Base-by-base conservation (phyloP, 1,139 yeast species). In the Scheffersomyces illinoinensis region DNA sequence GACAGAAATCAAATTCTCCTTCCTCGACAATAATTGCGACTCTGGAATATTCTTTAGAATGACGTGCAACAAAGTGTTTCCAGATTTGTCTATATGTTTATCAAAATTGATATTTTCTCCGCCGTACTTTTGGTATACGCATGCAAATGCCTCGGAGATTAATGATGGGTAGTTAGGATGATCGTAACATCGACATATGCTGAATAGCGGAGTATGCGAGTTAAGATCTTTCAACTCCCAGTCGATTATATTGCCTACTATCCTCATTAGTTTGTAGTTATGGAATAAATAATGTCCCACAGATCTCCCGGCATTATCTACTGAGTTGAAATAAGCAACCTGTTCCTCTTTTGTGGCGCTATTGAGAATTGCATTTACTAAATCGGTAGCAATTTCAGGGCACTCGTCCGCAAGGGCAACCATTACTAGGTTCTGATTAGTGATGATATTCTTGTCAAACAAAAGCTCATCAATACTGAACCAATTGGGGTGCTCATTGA, bases 141-240 rank as follows among this genome's bases (percentile, higher is more conserved):
- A 77, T 0, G 70, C 64, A 58, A 90, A 82, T 0, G 87, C 85
- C 2, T 69, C 70, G 17, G 68, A 62, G 3, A 91, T 72, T 66
- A 93, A 71, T 1, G 70, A 71, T 1, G 77, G 71, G 69, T 93
- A 93, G 33, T 85, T 73, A 0, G 84, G 75, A 65, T 91, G 95
- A 69, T 93, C 98, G 72, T 93, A 93, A 62, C 95, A 87, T 55
- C 97, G 77, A 64, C 92, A 86, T 5, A 91, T 72, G 6, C 91
- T 84, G 71, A 90, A 87, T 17, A 93, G 74, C 0, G 98, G 97
- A 0, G 98, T 91, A 63, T 91, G 92, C 0, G 88, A 87, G 61
- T 84, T 86, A 20, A 67, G 62, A 67, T 95, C 98, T 56, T 82
- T 82, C n/a, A 75, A 69, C 46, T 78, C 83, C 98, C 98, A 95